phyloP scores from a whole-genome alignment of 495 filamentous ascomycete species.

The Saxophila tyrrhenica region DNA sequence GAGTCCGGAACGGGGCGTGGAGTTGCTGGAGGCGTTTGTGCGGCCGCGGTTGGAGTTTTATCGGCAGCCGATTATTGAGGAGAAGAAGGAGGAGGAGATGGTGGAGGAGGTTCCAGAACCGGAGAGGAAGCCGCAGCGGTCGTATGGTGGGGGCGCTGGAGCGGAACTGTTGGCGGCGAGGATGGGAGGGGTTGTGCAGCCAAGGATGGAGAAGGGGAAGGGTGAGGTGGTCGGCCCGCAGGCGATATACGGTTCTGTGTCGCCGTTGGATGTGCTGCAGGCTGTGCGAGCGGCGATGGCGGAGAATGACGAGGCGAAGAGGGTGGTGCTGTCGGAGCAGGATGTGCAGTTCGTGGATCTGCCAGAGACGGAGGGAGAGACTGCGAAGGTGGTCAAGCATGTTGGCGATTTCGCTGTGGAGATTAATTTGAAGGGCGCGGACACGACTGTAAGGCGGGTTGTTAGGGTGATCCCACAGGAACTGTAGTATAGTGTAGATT shows the following conservation, averaged over 20 bases:
- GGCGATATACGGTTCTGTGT: constrained; percentile 48
- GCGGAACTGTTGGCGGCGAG: constrained; percentile 19
- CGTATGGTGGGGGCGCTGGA: constrained; percentile 7
- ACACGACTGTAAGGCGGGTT: constrained; percentile 32
- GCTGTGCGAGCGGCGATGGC: constrained; percentile 38
- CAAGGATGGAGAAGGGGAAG: neutral
- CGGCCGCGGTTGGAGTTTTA: constrained; percentile 42
- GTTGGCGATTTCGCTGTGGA: constrained; percentile 45
- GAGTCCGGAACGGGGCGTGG: constrained; percentile 33
- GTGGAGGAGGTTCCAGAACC: constrained; percentile 14
- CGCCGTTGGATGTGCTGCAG: constrained; percentile 39
- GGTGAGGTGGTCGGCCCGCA: constrained; percentile 1
- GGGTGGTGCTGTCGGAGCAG: constrained; percentile 40
- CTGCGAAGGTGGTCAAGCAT: constrained; percentile 40
- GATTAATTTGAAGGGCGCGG: constrained; percentile 40
- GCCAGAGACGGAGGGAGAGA: constrained; percentile 22
- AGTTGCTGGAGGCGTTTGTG: constrained; percentile 38
- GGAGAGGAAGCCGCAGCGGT: constrained; percentile 3
- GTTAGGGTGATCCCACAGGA: constrained; percentile 33
- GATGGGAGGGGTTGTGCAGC: neutral
- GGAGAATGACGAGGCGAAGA: constrained; percentile 36
- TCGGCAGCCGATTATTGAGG: constrained; percentile 34
- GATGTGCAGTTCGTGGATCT: constrained; percentile 39
- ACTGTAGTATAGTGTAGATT: neutral
- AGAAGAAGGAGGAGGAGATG: constrained; percentile 4